phyloP scores from a whole-genome alignment of 2,329 filamentous ascomycete genomes.

The Huntiella bhutanensis region DNA sequence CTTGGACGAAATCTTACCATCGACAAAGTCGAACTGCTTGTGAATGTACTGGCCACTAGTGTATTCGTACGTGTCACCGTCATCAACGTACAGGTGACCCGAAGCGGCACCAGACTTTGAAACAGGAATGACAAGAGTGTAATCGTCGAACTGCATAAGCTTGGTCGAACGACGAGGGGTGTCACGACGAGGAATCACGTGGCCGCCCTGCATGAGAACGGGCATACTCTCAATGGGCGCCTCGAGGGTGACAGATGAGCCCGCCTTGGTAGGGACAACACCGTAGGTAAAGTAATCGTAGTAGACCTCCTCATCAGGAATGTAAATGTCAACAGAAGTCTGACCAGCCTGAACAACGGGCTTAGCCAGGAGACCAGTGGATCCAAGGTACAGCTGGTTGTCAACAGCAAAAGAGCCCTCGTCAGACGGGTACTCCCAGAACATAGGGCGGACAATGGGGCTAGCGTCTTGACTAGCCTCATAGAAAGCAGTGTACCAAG shows the following conservation, averaged over 20 bases:
- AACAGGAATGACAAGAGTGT: constrained; percentile 61
- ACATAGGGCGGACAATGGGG: constrained; percentile 80
- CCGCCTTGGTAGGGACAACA: constrained; percentile 47
- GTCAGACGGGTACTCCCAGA: constrained; percentile 74
- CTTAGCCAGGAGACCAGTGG: constrained; percentile 79
- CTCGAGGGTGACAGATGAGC: constrained; percentile 47
- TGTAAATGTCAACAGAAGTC: constrained; percentile 57
- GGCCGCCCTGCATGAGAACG: constrained; percentile 77
- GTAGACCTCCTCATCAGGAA: constrained; percentile 76
- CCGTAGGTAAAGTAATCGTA: constrained; percentile 91
- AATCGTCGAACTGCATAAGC: constrained; percentile 86
- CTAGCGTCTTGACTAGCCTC: constrained; percentile 65
- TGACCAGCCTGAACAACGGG: constrained; percentile 67
- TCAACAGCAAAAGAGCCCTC: constrained; percentile 78
- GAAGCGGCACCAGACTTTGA: constrained; percentile 35
- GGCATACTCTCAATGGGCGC: constrained; percentile 77
- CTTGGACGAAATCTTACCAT: constrained; percentile 44
- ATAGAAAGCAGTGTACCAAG: constrained; percentile 96
- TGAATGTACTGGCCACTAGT: constrained; percentile 75
- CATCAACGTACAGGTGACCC: constrained; percentile 77
- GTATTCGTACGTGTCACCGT: constrained; percentile 83
- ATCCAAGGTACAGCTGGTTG: constrained; percentile 81
- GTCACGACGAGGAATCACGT: constrained; percentile 81
- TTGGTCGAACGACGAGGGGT: constrained; percentile 66
- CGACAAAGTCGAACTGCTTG: constrained; percentile 52